Conservation (phyloP, 306 rosid genomes). For the Oxytropis ochrocephala region DNA sequence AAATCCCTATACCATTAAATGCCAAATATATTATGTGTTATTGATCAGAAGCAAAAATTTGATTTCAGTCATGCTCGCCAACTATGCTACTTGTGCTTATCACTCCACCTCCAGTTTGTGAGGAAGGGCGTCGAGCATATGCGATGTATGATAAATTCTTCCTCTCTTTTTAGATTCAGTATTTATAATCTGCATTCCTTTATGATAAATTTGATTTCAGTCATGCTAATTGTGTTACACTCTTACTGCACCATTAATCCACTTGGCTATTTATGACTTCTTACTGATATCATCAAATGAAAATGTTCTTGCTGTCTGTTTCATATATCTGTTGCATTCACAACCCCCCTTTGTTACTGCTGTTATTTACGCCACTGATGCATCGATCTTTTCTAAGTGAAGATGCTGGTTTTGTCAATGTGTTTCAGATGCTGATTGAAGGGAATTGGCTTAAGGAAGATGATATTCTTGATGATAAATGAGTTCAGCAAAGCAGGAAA, state of each 20-base stretch:
- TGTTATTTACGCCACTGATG: too few relatives aligned
- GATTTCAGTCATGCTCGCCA: constrained; percentile 63
- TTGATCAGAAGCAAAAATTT: constrained; percentile 18
- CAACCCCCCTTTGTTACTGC: neutral
- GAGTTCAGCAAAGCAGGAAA: too few relatives aligned
- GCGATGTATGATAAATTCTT: constrained; percentile 44
- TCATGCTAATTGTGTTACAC: too few relatives aligned
- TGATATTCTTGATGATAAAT: too few relatives aligned
- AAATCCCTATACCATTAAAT: neutral
- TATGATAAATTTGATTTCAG: too few relatives aligned
- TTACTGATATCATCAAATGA: neutral
- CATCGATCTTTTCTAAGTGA: too few relatives aligned
- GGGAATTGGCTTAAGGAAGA: too few relatives aligned
- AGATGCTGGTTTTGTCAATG: too few relatives aligned
- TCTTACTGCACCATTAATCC: neutral
- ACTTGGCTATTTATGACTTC: neutral
- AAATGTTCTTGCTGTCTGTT: neutral
- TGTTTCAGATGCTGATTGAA: too few relatives aligned
- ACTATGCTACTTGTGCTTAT: constrained; percentile 62
- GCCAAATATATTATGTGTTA: constrained; percentile 2
- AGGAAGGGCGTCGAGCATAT: constrained; percentile 63
- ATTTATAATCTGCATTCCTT: constrained; percentile 11
- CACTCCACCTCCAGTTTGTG: constrained; percentile 82
- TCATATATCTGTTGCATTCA: neutral
- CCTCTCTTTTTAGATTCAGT: neutral